Evolutionary conservation across 208 protist species (phyloP).

Genomic region (Pavlovales sp.): DNA sequence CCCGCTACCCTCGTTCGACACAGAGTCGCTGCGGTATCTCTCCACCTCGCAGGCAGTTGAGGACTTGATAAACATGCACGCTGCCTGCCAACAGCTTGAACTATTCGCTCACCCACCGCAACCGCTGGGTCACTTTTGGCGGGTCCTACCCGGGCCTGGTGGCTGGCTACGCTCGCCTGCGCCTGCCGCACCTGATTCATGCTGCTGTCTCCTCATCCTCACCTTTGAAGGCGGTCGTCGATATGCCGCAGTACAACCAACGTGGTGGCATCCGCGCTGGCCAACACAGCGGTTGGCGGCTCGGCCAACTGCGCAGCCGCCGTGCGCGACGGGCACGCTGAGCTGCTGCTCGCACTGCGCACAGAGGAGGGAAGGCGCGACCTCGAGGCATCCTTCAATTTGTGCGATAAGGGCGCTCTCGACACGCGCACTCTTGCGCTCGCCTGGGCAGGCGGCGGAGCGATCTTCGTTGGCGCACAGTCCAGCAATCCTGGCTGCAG

Average conservation of each 20-base stretch:
- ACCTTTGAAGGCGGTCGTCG: neutral
- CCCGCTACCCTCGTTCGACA: slow-evolving; percentile 23
- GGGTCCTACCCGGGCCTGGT: slow-evolving; percentile 65
- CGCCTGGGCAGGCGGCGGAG: slow-evolving; percentile 52
- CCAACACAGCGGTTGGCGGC: neutral
- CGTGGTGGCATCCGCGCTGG: neutral
- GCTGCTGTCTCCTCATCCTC: slow-evolving; percentile 4
- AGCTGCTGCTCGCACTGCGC: neutral
- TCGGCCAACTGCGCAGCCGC: neutral
- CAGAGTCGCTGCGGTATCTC: slow-evolving; percentile 47
- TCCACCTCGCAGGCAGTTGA: slow-evolving; percentile 57
- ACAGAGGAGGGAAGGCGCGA: neutral
- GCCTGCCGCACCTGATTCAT: slow-evolving; percentile 56
- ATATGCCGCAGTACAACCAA: slow-evolving; percentile 14
- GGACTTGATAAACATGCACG: slow-evolving; percentile 54
- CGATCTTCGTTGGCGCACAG: slow-evolving; percentile 50
- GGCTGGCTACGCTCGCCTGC: slow-evolving; percentile 50
- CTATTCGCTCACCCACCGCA: slow-evolving; percentile 50
- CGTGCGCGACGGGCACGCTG: neutral
- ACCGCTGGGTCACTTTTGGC: slow-evolving; percentile 60
- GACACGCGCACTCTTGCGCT: slow-evolving; percentile 6
- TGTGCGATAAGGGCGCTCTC: neutral
- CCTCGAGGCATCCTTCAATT: neutral
- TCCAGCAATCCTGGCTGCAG: slow-evolving; percentile 56
- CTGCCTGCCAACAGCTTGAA: no score